Base-by-base conservation (phyloP, 306 rosid genomes). In the Malus sieversii region DNA sequence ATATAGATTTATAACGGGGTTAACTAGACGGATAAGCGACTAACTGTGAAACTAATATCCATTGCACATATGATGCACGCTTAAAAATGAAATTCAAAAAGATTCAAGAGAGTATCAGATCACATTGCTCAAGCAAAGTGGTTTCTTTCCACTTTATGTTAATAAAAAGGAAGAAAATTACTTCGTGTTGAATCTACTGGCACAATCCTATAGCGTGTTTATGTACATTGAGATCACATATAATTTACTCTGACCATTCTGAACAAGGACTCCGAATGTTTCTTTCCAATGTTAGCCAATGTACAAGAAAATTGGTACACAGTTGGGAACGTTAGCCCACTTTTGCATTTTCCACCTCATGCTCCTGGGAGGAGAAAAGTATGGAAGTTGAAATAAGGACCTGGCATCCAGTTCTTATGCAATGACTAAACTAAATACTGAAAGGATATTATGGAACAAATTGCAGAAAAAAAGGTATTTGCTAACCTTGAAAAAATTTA, bases 351-450 rank as follows among this genome's bases (percentile, higher is more conserved):
- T 35, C 82, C 33, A 75, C 73, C 57, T 87, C 83, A 48, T 35
- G 76, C 72, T 85, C 88, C 92, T 88, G 84, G 44, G 18, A 75
- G 71, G 40, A 61, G 59, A 77, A 80, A 67, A 53, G 6, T 30
- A 44, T 8, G 61, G 32, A 46, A 25, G 4, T 48, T 45, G 40
- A 77, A 78, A 75, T 45, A 35, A 72, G 69, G 44, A 78, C 67
- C 66, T 20, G 12, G 15, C 46, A 23, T 48, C 12, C 40, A 20
- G 30, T 33, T 3, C 12, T 0, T 18, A 71, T 71, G n/a, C 46
- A 19, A 4, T 33, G 8, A 53, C n/a, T 8, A 52, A 16, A 44
- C 48, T 20, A 5, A 42, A 35, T 20, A 52, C 45, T 33, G 4
- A 33, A 53, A 5, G 65, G 44, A 46, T 59, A 15, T 4, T 42